Evolutionary conservation across 1,139 yeast genomes (phyloP).

Genomic region (Keqinozyma sinolaborantium): DNA sequence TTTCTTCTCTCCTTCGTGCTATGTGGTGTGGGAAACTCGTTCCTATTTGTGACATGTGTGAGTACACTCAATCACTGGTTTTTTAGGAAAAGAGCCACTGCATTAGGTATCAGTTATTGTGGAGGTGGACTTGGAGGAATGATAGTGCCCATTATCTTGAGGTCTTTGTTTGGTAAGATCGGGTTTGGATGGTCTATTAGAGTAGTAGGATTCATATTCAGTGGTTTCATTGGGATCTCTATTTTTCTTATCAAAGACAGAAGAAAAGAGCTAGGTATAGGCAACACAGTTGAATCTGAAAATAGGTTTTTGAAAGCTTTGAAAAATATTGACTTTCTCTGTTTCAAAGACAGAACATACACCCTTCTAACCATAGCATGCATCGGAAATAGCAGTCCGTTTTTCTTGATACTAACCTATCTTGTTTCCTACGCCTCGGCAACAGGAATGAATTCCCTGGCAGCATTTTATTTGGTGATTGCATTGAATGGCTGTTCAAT

Average conservation of each 20-base stretch:
- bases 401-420: slow-evolving; percentile 21
- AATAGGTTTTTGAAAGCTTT: slow-evolving; percentile 8
- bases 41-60: slow-evolving; percentile 22
- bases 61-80: slow-evolving; percentile 23
- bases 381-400: slow-evolving; percentile 18
- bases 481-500: slow-evolving; percentile 27
- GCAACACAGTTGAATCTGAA: slow-evolving; percentile 4
- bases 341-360: slow-evolving; percentile 17
- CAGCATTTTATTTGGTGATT: slow-evolving; percentile 21
- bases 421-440: slow-evolving; percentile 27
- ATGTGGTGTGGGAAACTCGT: slow-evolving; percentile 21
- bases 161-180: slow-evolving; percentile 17
- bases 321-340: slow-evolving; percentile 17
- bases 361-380: slow-evolving; percentile 18
- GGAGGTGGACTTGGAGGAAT: slow-evolving; percentile 32
- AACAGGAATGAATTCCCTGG: slow-evolving; percentile 17
- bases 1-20: slow-evolving; percentile 21
- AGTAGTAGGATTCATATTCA: slow-evolving; percentile 19
- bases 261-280: slow-evolving; percentile 15
- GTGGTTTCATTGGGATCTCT: slow-evolving; percentile 14
- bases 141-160: slow-evolving; percentile 20
- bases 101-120: slow-evolving; percentile 21
- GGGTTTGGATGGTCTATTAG: slow-evolving; percentile 30
- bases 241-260: slow-evolving; percentile 18
- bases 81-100: slow-evolving; percentile 17